A percentile compares a stretch with the other conserved stretches of the same genome.
Evolutionary conservation across 805 yeast species (phyloP).

Genomic region (Maudiozyma turicensis): DNA sequence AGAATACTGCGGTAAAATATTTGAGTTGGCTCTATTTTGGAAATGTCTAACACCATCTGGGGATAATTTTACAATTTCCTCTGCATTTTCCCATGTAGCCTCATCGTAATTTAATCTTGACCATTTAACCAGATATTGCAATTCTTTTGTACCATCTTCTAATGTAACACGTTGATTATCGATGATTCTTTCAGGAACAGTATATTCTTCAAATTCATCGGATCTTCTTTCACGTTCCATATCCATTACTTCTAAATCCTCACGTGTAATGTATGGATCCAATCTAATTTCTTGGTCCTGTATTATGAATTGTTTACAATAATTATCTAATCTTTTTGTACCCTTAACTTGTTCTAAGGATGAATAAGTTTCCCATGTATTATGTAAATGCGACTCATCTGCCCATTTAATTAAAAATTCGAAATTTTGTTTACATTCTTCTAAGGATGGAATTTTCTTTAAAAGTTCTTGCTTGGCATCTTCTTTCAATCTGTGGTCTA

Average conservation of each 20-base stretch:
- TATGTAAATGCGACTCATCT: constrained; percentile 81
- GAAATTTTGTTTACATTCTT: constrained; percentile 50
- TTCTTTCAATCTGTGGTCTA: constrained; percentile 21
- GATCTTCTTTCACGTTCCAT: constrained; percentile 76
- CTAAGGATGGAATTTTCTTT: constrained; percentile 32
- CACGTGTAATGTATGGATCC: constrained; percentile 78
- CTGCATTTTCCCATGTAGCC: constrained; percentile 94
- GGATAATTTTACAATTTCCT: constrained; percentile 70
- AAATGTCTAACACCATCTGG: constrained; percentile 77
- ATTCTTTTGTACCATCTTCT: constrained; percentile 48
- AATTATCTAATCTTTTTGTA: constrained; percentile 78
- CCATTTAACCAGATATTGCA: constrained; percentile 90
- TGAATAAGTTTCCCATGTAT: constrained; percentile 79
- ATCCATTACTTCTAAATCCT: constrained; percentile 89
- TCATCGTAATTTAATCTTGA: constrained; percentile 86
- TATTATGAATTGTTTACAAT: constrained; percentile 66
- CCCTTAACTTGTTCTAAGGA: constrained; percentile 51
- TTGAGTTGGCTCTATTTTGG: constrained; percentile 72
- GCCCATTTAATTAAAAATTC: constrained; percentile 76
- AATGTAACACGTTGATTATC: constrained; percentile 63
- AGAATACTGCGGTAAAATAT: constrained; percentile 72
- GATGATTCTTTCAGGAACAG: constrained; percentile 81
- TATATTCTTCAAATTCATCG: constrained; percentile 77
- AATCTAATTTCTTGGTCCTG: constrained; percentile 65
- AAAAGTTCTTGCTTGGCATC: constrained; percentile 17